phyloP scores from a whole-genome alignment of 1,139 yeast genomes.

The Lodderomyces theae region DNA sequence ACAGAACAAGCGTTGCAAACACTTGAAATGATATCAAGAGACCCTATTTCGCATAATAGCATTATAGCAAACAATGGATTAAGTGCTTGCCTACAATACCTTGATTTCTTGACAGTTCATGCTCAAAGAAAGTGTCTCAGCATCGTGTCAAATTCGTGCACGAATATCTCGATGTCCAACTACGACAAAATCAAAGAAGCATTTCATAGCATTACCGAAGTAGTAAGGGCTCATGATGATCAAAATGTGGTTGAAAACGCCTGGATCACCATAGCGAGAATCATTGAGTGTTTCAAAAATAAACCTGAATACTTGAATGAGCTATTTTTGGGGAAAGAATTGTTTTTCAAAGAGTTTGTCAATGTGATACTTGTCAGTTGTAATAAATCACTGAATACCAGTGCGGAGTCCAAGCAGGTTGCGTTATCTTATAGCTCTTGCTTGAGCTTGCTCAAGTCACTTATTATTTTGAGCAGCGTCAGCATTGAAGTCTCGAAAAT shows the following conservation, averaged over 20 bases:
- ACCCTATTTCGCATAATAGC: conserved; percentile 46
- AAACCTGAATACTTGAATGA: conserved; percentile 46
- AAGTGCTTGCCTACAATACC: conserved; percentile 63
- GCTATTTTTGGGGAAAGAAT: conserved; percentile 34
- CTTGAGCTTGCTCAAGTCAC: conserved; percentile 41
- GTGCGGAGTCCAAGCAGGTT: conserved; percentile 18
- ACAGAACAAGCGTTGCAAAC: conserved; percentile 91
- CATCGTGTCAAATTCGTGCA: conserved; percentile 76
- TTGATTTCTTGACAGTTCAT: conserved; percentile 87
- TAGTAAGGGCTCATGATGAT: conserved; percentile 61
- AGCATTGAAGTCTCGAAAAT: conserved; percentile 42
- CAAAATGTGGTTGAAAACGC: conserved; percentile 64
- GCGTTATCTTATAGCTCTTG: conserved; percentile 31
- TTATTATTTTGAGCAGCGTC: conserved; percentile 35
- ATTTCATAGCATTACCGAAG: conserved; percentile 60
- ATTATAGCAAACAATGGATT: conserved; percentile 62
- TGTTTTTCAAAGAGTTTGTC: conserved; percentile 27
- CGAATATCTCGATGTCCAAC: conserved; percentile 42
- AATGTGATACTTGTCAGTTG: conserved; percentile 29
- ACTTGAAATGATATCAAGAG: conserved; percentile 63
- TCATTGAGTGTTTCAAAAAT: conserved; percentile 52
- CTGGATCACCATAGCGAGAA: conserved; percentile 64
- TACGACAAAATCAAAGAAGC: conserved; percentile 53
- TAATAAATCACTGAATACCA: conserved; percentile 23
- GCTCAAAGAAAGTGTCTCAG: conserved; percentile 81